These are phyloP conservation scores for Stenocarpella maydis DNA, from an alignment of 2,329 filamentous ascomycete genomes.

Conservation along the genomic window DNA sequence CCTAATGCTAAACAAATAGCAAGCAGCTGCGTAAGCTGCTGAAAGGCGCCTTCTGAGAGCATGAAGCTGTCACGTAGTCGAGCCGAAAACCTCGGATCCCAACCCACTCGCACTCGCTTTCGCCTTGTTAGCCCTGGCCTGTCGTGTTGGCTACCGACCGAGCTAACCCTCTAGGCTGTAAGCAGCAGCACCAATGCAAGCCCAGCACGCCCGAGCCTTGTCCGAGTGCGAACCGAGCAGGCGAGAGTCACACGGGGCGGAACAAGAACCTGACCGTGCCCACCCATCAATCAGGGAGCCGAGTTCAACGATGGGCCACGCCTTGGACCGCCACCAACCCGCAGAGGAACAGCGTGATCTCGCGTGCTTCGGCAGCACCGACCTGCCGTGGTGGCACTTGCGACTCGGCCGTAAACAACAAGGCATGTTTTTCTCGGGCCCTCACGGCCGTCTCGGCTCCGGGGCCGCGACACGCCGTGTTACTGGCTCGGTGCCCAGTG, in stretches of 20 bases:
- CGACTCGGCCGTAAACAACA: conserved; percentile 28
- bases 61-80: neutral
- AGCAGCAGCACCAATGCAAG: neutral
- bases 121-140: neutral
- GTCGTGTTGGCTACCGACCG: neutral
- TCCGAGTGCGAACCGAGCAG: neutral
- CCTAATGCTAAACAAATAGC: conserved; percentile 7
- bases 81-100: neutral
- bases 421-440: neutral
- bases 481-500: neutral
- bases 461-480: neutral
- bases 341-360: neutral
- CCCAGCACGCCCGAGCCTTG: neutral
- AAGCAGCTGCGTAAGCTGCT: neutral
- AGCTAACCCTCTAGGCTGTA: neutral
- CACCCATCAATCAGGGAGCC: too few relatives aligned
- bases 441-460: neutral
- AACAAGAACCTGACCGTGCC: neutral
- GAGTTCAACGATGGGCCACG: too few relatives aligned
- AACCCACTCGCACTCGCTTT: conserved; percentile 1
- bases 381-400: neutral
- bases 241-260: too few relatives aligned
- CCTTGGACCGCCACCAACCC: neutral
- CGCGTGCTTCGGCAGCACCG: conserved; percentile 13
- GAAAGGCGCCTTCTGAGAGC: neutral